phyloP scores from a whole-genome alignment of 2,329 filamentous ascomycete genomes.

The Orbilia quercus region DNA sequence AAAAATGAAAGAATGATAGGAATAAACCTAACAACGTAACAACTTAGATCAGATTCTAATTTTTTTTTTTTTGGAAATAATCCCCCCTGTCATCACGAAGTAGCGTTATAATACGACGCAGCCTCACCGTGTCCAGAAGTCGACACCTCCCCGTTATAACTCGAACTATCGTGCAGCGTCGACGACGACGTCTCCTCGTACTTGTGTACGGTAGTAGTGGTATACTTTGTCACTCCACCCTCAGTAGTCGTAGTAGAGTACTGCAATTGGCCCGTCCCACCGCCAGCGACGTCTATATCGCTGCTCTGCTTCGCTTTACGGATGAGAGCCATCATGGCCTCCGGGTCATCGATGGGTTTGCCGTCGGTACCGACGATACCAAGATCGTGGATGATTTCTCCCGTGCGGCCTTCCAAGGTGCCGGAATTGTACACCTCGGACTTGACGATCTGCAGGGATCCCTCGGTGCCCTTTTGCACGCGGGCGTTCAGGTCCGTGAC shows the following conservation, averaged over 20 bases:
- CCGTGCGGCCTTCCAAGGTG: constrained; percentile 27
- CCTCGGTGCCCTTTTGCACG: not conserved
- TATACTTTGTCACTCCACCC: constrained; percentile 24
- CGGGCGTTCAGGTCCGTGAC: not conserved
- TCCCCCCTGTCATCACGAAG: no score
- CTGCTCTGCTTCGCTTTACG: constrained; percentile 20
- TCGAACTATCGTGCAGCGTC: not conserved
- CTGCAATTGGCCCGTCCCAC: constrained; percentile 25
- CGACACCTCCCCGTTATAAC: not conserved
- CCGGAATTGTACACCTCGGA: constrained; percentile 42
- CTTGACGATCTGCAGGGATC: constrained; percentile 12
- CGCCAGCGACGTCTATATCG: constrained; percentile 21
- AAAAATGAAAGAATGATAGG: no score
- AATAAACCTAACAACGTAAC: no score
- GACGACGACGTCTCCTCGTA: constrained; percentile 14
- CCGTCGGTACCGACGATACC: constrained; percentile 31
- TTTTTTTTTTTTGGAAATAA: no score
- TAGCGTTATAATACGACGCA: constrained; percentile 8
- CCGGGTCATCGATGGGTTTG: constrained; percentile 16
- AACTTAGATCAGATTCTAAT: no score
- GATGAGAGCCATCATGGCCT: constrained; percentile 28
- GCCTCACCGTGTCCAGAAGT: not conserved
- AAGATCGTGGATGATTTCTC: constrained; percentile 26
- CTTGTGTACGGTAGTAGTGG: constrained; percentile 8
- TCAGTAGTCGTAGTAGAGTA: constrained; percentile 10